These are phyloP conservation scores for Monocercomonoides exilis DNA, from an alignment of 78 protist genomes.

Conservation along the genomic window DNA sequence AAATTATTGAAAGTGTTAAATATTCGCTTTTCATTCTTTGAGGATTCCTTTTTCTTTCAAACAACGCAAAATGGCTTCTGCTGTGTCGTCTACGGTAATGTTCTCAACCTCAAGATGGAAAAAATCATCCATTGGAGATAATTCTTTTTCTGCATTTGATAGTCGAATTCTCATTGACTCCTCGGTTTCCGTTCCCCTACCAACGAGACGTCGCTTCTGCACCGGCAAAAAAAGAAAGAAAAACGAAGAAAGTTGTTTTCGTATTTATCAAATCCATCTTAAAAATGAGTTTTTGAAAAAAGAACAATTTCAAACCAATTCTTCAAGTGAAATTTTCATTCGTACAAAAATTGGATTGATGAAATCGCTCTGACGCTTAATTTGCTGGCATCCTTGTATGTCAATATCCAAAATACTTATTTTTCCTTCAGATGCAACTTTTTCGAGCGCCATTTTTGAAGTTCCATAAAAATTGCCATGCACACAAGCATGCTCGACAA, in stretches of 20 bases:
- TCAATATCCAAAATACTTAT: not conserved
- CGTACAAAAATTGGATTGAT: not conserved
- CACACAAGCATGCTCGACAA: slow-evolving; percentile 40
- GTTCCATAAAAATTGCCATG: not conserved
- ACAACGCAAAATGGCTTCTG: no score
- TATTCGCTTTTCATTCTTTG: no score
- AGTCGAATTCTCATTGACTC: not conserved
- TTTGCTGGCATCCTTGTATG: not conserved
- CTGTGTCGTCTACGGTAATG: not conserved
- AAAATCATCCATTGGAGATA: not conserved
- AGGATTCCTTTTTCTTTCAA: no score
- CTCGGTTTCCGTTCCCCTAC: not conserved
- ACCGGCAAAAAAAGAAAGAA: not conserved
- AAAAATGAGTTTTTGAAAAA: no score
- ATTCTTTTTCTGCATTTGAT: not conserved
- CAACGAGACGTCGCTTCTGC: not conserved
- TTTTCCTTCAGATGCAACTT: not conserved
- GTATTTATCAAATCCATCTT: no score
- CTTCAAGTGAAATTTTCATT: not conserved
- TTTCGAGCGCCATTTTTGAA: not conserved
- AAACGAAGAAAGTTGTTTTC: no score
- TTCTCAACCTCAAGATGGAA: not conserved
- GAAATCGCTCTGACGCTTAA: not conserved
- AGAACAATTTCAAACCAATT: not conserved
- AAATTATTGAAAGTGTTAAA: no score